A percentile compares a stretch with the other conserved stretches of the same genome.
Conservation (phyloP, 768 basidiomycete genomes). For the Lyophyllum decastes region DNA sequence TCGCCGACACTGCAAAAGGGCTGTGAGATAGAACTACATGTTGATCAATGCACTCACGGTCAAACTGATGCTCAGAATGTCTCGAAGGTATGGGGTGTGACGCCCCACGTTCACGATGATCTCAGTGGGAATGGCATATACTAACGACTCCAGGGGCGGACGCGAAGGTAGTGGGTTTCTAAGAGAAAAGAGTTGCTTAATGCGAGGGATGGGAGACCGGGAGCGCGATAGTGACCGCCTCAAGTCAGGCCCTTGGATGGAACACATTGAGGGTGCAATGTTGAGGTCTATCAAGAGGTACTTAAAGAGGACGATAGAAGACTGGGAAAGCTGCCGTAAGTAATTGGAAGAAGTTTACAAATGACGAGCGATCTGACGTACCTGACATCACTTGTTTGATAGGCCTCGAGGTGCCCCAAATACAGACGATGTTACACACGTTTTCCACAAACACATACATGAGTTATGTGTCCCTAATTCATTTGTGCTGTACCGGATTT, state of each 20-base stretch:
- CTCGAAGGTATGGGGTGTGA: constrained; percentile 22
- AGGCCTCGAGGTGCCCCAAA: constrained; percentile 15
- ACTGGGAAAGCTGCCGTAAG: constrained; percentile 12
- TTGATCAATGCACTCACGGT: constrained; percentile 18
- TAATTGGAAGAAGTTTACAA: constrained; percentile 2
- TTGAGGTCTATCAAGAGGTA: background rate
- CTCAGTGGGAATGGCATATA: constrained; percentile 19
- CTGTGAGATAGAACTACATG: background rate
- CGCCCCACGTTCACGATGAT: constrained; percentile 28
- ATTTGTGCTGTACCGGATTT: background rate
- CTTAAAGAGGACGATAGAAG: constrained; percentile 5
- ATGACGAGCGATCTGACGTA: constrained; percentile 12
- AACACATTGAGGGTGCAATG: constrained; percentile 2
- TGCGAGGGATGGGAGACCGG: constrained; percentile 20
- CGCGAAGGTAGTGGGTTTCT: background rate
- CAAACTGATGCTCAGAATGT: constrained; percentile 30
- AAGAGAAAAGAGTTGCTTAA: constrained; percentile 21
- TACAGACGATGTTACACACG: background rate
- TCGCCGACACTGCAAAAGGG: constrained; percentile 26
- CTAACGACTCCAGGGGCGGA: background rate
- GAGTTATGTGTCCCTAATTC: background rate
- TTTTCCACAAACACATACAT: background rate
- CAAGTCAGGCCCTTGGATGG: constrained; percentile 9
- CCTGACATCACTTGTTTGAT: constrained; percentile 3
- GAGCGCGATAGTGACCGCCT: constrained; percentile 12